Evolutionary conservation across 164 flowering plant species (phyloP), one percentile per base, ranked within the genome.

Genomic region (Chimonanthus salicifolius): DNA sequence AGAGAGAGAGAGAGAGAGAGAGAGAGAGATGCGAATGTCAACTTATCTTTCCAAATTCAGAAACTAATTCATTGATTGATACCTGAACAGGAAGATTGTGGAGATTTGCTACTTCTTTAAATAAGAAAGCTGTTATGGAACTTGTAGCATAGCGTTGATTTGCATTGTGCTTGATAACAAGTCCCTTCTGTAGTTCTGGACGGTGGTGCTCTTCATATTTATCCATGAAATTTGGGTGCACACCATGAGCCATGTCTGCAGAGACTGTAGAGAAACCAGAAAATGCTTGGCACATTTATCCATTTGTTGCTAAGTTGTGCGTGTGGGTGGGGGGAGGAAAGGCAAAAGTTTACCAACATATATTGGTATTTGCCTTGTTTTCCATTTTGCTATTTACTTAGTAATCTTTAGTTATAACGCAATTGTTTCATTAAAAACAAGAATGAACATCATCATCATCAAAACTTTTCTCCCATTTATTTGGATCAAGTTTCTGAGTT

Each of bases 241-340:
- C 90, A 71, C 97, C 97, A 80, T 92, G 98, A 71, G 98, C 98
- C 98, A 94, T 92, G 81, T 94, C 97, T 10, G 97, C 98, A 63
- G 98, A 94, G 15, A 92, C 98, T 91, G 75, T 66, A 72, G 15
- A 64, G 18, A 43, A 13, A 49, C 7, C 4, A 64, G 44, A 44
- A 65, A 33, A 62, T 16, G 21, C 64, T 15, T 18, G 2, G 15
- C 16, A 62, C 64, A 65, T 45, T 65, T 65, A 65, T 33, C 47
- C 68, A 65, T 45, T 18, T 4, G 68, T 54, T 54, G 60, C 10
- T 33, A 33, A 33, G 33, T 33, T 33, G 33, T 33, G 33, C 0
- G 33, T 33, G 33, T 33, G 33, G 33, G 33, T 33, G 33, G 33
- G 33, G 33, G 33, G 33, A 33, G 33, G 33, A 33, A 33, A 33